These are phyloP conservation scores for Pachysolen tannophilus DNA, from an alignment of 805 yeast species.

Conservation along the genomic window DNA sequence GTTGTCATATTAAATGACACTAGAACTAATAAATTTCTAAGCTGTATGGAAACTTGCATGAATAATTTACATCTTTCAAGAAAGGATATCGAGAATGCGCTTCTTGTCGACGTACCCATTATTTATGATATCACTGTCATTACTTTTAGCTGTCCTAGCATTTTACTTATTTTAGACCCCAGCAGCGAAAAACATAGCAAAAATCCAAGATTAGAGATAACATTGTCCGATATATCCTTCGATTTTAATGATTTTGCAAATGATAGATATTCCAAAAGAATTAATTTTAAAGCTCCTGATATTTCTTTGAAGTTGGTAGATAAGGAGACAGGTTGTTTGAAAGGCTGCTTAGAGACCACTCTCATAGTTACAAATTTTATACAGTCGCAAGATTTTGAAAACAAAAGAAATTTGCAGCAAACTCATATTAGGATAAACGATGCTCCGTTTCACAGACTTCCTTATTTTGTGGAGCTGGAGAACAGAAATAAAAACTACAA, in stretches of 20 bases:
- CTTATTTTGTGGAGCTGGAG: slow-evolving; percentile 55
- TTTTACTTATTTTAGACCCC: slow-evolving; percentile 34
- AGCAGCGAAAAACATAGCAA: too few species aligned
- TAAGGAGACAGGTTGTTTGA: slow-evolving; percentile 9
- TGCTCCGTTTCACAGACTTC: slow-evolving; percentile 73
- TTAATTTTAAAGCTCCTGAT: slow-evolving; percentile 41
- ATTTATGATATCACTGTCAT: slow-evolving; percentile 66
- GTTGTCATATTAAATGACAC: too few species aligned
- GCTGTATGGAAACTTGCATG: slow-evolving; percentile 33
- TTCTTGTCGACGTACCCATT: slow-evolving; percentile 46
- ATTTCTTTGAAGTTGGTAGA: slow-evolving; percentile 27
- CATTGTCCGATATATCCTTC: slow-evolving; percentile 23
- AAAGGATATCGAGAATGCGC: slow-evolving; percentile 67
- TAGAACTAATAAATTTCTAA: slow-evolving; percentile 31
- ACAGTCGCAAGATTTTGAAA: slow-evolving; percentile 38
- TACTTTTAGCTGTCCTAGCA: slow-evolving; percentile 41
- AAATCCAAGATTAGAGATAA: slow-evolving; percentile 17
- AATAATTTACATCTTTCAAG: slow-evolving; percentile 53
- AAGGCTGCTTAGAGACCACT: slow-evolving; percentile 39
- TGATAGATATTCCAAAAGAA: slow-evolving; percentile 47
- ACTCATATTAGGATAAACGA: slow-evolving; percentile 64
- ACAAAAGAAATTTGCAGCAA: slow-evolving; percentile 47
- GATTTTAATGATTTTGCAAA: slow-evolving; percentile 66
- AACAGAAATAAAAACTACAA: slow-evolving; percentile 39
- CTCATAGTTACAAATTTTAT: slow-evolving; percentile 51